Conservation (phyloP, 345 rosid genomes). For the Clausena lansium region DNA sequence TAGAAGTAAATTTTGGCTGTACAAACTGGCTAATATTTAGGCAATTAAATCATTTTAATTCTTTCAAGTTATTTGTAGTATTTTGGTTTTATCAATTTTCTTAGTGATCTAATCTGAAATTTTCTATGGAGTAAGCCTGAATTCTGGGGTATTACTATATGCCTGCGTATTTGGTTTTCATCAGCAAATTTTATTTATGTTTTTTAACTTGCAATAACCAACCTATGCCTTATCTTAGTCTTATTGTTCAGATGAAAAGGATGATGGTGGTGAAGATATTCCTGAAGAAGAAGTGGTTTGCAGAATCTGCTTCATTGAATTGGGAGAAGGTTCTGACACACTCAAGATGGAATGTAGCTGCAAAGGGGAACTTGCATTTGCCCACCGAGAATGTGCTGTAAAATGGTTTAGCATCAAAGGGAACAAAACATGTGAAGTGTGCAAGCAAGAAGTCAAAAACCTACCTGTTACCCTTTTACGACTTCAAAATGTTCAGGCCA, state of each 20-base stretch:
- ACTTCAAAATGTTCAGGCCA: conserved; percentile 51
- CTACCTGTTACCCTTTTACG: conserved; percentile 93
- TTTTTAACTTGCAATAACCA: conserved; percentile 41
- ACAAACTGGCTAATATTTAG: neutral
- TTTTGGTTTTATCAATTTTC: neutral
- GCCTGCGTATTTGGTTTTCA: conserved; percentile 14
- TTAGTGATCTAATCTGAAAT: neutral
- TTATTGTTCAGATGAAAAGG: conserved; percentile 64
- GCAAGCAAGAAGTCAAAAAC: conserved; percentile 90
- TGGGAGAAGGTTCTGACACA: conserved; percentile 83
- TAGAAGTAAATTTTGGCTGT: neutral
- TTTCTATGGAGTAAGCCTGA: neutral
- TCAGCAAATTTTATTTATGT: neutral
- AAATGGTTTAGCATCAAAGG: conserved; percentile 99
- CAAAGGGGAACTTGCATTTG: conserved; percentile 88
- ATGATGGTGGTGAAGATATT: conserved; percentile 71
- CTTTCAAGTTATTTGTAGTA: neutral
- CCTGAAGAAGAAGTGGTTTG: conserved; percentile 92
- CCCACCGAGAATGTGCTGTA: conserved; percentile 85
- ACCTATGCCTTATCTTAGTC: conserved; percentile 65
- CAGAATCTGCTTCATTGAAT: conserved; percentile 80
- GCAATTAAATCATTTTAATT: neutral
- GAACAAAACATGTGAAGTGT: conserved; percentile 90
- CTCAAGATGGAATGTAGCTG: conserved; percentile 98
- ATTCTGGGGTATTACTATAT: conserved; percentile 2